Conservation (phyloP, 148 eudicot genomes). For the Rheum nobile region DNA sequence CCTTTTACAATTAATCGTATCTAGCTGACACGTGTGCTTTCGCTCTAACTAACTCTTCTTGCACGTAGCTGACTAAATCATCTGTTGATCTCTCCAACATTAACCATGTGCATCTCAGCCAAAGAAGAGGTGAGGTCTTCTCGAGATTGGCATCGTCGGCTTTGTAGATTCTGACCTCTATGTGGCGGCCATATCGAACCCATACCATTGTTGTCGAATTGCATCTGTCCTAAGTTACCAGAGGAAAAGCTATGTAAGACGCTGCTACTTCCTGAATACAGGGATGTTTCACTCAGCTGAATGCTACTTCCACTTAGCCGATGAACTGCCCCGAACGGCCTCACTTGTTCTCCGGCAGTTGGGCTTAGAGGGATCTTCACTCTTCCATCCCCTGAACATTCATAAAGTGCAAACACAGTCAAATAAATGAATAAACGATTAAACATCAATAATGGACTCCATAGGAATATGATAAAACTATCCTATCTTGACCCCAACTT, state of each 20-base stretch:
- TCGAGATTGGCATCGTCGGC: slow-evolving; percentile 90
- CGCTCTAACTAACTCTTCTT: no score
- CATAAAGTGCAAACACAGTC: background rate
- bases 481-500: background rate
- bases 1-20: no score
- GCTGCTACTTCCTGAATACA: slow-evolving; percentile 48
- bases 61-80: no score
- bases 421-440: background rate
- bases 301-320: slow-evolving; percentile 44
- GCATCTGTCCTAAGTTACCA: slow-evolving; percentile 88
- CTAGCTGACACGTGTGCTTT: no score
- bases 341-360: slow-evolving; percentile 44
- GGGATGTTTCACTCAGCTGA: slow-evolving; percentile 60
- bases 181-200: slow-evolving; percentile 61
- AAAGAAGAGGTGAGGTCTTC: slow-evolving; percentile 76
- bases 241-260: slow-evolving; percentile 85
- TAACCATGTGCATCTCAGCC: slow-evolving; percentile 53
- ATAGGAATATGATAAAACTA: background rate
- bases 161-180: slow-evolving; percentile 79
- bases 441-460: background rate
- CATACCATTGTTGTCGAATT: slow-evolving; percentile 47
- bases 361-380: slow-evolving; percentile 89
- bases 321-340: slow-evolving; percentile 40
- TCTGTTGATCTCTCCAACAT: slow-evolving; percentile 11
- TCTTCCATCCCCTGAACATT: slow-evolving; percentile 61